These are phyloP conservation scores for Camelina hispida DNA, from an alignment of 345 rosid genomes.

Conservation along the genomic window DNA sequence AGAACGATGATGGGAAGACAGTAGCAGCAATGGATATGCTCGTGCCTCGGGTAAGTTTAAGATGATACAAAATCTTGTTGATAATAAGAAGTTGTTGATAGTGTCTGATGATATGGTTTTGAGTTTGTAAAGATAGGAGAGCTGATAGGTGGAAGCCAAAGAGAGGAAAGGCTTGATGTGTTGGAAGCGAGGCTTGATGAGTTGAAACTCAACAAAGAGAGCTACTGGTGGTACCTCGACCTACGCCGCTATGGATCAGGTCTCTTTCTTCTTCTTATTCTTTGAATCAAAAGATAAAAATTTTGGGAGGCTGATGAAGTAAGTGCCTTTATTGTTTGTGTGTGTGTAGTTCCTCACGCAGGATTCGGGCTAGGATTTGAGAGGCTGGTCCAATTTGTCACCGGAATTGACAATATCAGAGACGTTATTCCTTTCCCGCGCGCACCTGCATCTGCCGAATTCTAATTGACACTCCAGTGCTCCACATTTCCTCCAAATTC, in stretches of 20 bases:
- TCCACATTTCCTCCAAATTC: constrained; percentile 11
- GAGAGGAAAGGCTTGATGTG: constrained; percentile 90
- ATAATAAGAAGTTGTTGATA: background rate
- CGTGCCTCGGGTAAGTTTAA: constrained; percentile 81
- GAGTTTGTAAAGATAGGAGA: constrained; percentile 70
- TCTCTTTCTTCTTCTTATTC: constrained; percentile 30
- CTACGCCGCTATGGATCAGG: constrained; percentile 97
- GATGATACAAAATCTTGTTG: background rate
- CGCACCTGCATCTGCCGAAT: constrained; percentile 88
- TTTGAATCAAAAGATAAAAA: constrained; percentile 18
- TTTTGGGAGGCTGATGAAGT: constrained; percentile 19
- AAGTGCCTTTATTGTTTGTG: constrained; percentile 24
- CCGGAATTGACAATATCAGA: constrained; percentile 92
- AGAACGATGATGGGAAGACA: constrained; percentile 95
- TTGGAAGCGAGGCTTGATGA: constrained; percentile 84
- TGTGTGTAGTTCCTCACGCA: constrained; percentile 86
- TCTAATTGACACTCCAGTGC: constrained; percentile 41
- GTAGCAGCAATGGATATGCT: constrained; percentile 99
- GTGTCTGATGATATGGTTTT: constrained; percentile 5
- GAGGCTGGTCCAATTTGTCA: constrained; percentile 94
- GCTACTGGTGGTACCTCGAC: constrained; percentile 99
- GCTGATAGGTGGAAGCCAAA: constrained; percentile 98
- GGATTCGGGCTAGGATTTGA: constrained; percentile 97
- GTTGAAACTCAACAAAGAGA: constrained; percentile 75
- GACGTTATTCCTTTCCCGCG: constrained; percentile 97